Percentiles rank a stretch among this genome's conserved stretches.
Evolutionary conservation across 192 early-diverging fungal genomes (phyloP).

Genomic region (Pilobolus umbonatus): DNA sequence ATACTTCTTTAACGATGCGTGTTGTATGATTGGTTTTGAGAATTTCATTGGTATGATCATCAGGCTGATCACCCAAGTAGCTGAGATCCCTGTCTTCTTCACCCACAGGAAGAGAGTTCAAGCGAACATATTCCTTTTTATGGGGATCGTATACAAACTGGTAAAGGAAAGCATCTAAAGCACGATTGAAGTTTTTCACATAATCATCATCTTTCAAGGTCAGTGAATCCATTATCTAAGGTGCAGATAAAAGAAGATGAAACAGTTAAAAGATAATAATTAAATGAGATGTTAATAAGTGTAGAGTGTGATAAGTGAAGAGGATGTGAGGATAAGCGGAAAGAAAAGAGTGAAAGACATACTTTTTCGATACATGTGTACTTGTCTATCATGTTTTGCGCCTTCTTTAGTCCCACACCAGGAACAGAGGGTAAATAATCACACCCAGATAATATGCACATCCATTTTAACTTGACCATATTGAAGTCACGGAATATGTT

Average conservation of each 20-base stretch:
- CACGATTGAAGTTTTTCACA: conserved; percentile 57
- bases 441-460: conserved; percentile 98
- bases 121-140: conserved; percentile 42
- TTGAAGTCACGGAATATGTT: conserved; percentile 57
- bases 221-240: conserved; percentile 32
- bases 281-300: too few relatives aligned
- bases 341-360: too few relatives aligned
- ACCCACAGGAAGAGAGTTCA: conserved; percentile 46
- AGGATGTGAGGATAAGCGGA: too few relatives aligned
- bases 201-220: conserved; percentile 61
- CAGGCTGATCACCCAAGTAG: background rate
- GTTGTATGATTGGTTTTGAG: background rate
- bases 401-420: conserved; percentile 85
- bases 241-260: conserved; percentile 26
- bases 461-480: conserved; percentile 62
- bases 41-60: background rate
- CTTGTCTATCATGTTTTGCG: conserved; percentile 48
- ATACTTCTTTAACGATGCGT: too few relatives aligned
- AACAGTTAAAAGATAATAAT: too few relatives aligned
- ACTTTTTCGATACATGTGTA: conserved; percentile 42
- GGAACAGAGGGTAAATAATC: conserved; percentile 85
- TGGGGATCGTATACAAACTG: conserved; percentile 85
- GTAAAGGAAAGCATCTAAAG: conserved; percentile 85
- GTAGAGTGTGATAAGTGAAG: too few relatives aligned
- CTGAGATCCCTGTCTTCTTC: background rate